These are phyloP conservation scores for Fusarium verrucosum DNA, from an alignment of 2,329 filamentous ascomycete species.

Conservation along the genomic window DNA sequence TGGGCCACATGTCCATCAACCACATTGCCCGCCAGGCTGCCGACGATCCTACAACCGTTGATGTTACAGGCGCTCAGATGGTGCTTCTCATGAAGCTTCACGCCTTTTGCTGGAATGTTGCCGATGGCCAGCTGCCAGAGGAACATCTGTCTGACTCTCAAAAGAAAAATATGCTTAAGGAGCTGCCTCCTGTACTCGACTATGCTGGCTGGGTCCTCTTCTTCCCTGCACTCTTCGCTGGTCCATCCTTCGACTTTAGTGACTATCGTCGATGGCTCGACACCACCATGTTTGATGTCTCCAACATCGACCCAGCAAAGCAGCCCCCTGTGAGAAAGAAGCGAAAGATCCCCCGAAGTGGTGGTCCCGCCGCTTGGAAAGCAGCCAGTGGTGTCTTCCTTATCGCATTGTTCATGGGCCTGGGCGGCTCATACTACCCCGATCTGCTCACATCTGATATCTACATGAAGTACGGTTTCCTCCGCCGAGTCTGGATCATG, in stretches of 20 bases:
- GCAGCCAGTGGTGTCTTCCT: slow-evolving; percentile 76
- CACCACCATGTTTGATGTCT: slow-evolving; percentile 90
- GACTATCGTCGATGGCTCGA: slow-evolving; percentile 95
- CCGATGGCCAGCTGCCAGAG: slow-evolving; percentile 84
- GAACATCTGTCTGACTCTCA: slow-evolving; percentile 87
- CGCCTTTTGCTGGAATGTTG: slow-evolving; percentile 97
- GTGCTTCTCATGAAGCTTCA: slow-evolving; percentile 97
- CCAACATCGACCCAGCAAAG: slow-evolving; percentile 83
- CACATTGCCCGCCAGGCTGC: slow-evolving; percentile 84
- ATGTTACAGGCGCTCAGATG: slow-evolving; percentile 98
- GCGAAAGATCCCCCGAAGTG: slow-evolving; percentile 91
- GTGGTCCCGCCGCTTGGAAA: slow-evolving; percentile 83
- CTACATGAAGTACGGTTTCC: slow-evolving; percentile 73
- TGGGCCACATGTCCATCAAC: slow-evolving; percentile 93
- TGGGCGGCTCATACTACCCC: slow-evolving; percentile 73
- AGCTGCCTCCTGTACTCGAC: slow-evolving; percentile 80
- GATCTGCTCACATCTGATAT: slow-evolving; percentile 70
- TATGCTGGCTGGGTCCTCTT: slow-evolving; percentile 93
- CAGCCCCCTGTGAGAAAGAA: slow-evolving; percentile 87
- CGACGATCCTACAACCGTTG: slow-evolving; percentile 72
- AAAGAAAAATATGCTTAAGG: slow-evolving; percentile 78
- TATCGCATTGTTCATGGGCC: slow-evolving; percentile 80
- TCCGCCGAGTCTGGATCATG: slow-evolving; percentile 78
- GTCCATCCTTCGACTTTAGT: slow-evolving; percentile 92
- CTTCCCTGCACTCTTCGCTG: slow-evolving; percentile 89